Evolutionary conservation across 2,329 filamentous ascomycete species (phyloP), one percentile per base, ranked within the genome.

Genomic region (Ploettnerulaceae sp.): DNA sequence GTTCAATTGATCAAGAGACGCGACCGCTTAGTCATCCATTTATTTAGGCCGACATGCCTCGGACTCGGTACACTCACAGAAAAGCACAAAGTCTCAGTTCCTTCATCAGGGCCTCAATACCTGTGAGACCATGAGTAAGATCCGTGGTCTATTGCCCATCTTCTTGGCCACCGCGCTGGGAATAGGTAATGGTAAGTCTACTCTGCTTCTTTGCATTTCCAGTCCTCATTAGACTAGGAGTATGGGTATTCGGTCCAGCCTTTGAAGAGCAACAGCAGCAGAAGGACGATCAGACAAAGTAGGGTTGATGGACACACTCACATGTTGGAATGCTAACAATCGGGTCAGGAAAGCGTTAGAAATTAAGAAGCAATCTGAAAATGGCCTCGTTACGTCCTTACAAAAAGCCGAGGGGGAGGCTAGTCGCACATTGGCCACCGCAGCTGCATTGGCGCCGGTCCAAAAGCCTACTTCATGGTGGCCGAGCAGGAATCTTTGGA

Each of bases 191-290:
- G 61, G 62, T 63, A 60, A 25, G 52, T 32, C 2, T 7, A 36
- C n/a, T 32, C 20, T 12, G 6, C 5, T 26, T 29, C 22, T 24
- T 4, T 7, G 9, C 33, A 29, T 22, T 38, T 24, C n/a, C 17
- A 25, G 22, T 26, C 17, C 41, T 44, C 7, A 29, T 42, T 35
- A 22, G 18, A 37, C 12, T 34, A 64, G 62, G 56, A 20, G 36
- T 63, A 31, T 60, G 47, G 46, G 54, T 58, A 18, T 64, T 64
- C 46, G 59, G 54, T n/a, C 61, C 62, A 32, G 53, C 54, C 12
- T 57, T 64, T 18, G 58, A 58, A 54, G 59, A 61, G 15, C 52
- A 58, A 38, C 50, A 56, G 24, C 25, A 53, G 22, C 49, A 57
- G 25, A 56, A 54, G 25, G 38, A 52, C 7, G 47, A 48, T 14